Base-by-base conservation (phyloP, 1,139 yeast genomes). In the Geotrichum klebahnii region DNA sequence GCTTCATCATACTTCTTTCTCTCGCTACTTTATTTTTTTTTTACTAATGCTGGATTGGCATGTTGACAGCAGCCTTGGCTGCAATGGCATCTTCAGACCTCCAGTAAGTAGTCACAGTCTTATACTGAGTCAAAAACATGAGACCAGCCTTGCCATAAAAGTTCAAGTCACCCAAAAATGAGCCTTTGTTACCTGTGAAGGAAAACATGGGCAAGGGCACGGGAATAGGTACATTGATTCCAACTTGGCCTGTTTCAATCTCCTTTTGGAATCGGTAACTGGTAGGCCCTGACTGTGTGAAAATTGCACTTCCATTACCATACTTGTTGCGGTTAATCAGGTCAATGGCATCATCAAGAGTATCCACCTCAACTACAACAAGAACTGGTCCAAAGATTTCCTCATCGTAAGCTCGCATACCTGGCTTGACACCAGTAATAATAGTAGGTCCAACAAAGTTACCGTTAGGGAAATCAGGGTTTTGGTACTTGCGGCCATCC, bases 121-220 rank as follows among this genome's bases (percentile, higher is more conserved):
- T 84, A 61, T 84, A 79, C 71, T 82, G 84, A 42, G 90, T 84
- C 70, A 82, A 74, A 69, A 84, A 84, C 43, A 81, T 75, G 48
- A 84, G 67, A 39, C 90, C 90, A 12, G 84, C 78, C 71, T 82
- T 81, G 55, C 92, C 92, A 67, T 84, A 84, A 66, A 84, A 84
- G 73, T 84, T 84, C 72, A 84, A 75, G 65, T 83, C 89, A 40
- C 92, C 90, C 59, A 82, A 73, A 77, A 83, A 82, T 1, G 88
- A 81, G 32, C 82, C 86, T 70, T 83, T 82, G 66, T 80, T 81
- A 32, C 92, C 92, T 23, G 90, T 84, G 71, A 84, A 84, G 4
- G 88, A 81, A 66, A 84, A 84, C 86, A 83, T 81, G 55, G 92
- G 90, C 64, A 84, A 71, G 53, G 90, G 90, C 19, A 84, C 92